Conservation (phyloP, 2,329 filamentous ascomycete genomes). For the Cercospora zeina region DNA sequence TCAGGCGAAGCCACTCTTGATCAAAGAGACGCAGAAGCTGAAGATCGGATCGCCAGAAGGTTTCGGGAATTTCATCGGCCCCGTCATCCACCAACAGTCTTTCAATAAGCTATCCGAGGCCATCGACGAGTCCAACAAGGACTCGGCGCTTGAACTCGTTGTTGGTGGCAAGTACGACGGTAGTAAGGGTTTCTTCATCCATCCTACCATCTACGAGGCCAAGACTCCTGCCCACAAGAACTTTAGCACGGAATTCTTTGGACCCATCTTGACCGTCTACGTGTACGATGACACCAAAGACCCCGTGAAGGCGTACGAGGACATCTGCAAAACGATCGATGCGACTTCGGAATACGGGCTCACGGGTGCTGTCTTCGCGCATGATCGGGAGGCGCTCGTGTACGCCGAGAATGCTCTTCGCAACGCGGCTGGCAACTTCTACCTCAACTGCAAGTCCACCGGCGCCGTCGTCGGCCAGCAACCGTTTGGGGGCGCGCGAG, state of each 20-base stretch:
- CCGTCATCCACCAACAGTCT: slow-evolving; percentile 77
- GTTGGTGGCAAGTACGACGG: slow-evolving; percentile 76
- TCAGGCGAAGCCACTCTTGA: slow-evolving; percentile 66
- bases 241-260: slow-evolving; percentile 77
- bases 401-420: slow-evolving; percentile 70
- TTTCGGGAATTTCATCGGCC: slow-evolving; percentile 78
- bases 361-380: slow-evolving; percentile 74
- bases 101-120: slow-evolving; percentile 77
- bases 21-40: slow-evolving; percentile 68
- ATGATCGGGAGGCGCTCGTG: slow-evolving; percentile 65
- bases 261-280: slow-evolving; percentile 71
- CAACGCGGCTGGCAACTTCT: slow-evolving; percentile 78
- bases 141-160: slow-evolving; percentile 70
- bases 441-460: slow-evolving; percentile 77
- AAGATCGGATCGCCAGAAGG: slow-evolving; percentile 69
- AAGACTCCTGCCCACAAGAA: slow-evolving; percentile 72
- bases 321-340: slow-evolving; percentile 66
- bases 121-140: slow-evolving; percentile 77
- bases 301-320: slow-evolving; percentile 56
- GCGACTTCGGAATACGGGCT: slow-evolving; percentile 73
- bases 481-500: slow-evolving; percentile 54
- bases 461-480: slow-evolving; percentile 49
- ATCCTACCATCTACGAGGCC: slow-evolving; percentile 79
- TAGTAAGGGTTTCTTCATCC: slow-evolving; percentile 77
- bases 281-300: slow-evolving; percentile 68